phyloP scores from a whole-genome alignment of 176 grass and related monocot species.

The Aegilops speltoides region DNA sequence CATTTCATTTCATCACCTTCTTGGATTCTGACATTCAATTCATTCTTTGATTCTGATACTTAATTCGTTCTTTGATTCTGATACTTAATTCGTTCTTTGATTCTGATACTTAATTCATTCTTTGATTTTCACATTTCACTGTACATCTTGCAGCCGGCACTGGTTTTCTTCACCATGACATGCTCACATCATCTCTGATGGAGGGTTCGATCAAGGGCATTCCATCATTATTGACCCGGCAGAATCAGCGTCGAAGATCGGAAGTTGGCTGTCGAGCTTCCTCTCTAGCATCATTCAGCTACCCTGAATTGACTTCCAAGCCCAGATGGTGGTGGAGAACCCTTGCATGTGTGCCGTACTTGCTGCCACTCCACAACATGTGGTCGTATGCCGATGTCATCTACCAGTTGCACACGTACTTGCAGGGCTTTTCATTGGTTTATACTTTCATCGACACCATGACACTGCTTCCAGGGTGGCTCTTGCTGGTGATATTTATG shows the following conservation, averaged over 20 bases:
- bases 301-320: slow-evolving; percentile 83
- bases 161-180: slow-evolving; percentile 18
- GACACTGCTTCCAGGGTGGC: slow-evolving; percentile 71
- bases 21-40: background rate
- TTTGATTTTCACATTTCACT: slow-evolving; percentile 9
- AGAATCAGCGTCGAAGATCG: slow-evolving; percentile 26
- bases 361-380: slow-evolving; percentile 85
- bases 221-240: slow-evolving; percentile 1
- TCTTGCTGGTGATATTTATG: slow-evolving; percentile 68
- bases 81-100: background rate
- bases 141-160: slow-evolving; percentile 12
- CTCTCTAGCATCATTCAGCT: slow-evolving; percentile 53
- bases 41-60: background rate
- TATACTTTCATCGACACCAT: slow-evolving; percentile 87
- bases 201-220: slow-evolving; percentile 30
- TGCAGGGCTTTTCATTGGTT: slow-evolving; percentile 69
- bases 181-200: background rate
- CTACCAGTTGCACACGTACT: slow-evolving; percentile 71
- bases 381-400: slow-evolving; percentile 80
- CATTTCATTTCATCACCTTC: background rate
- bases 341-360: slow-evolving; percentile 81
- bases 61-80: background rate
- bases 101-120: background rate
- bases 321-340: slow-evolving; percentile 95
- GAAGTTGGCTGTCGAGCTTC: slow-evolving; percentile 46